Evolutionary conservation across 257 asterid species (phyloP).

Genomic region (Jasminum sambac): DNA sequence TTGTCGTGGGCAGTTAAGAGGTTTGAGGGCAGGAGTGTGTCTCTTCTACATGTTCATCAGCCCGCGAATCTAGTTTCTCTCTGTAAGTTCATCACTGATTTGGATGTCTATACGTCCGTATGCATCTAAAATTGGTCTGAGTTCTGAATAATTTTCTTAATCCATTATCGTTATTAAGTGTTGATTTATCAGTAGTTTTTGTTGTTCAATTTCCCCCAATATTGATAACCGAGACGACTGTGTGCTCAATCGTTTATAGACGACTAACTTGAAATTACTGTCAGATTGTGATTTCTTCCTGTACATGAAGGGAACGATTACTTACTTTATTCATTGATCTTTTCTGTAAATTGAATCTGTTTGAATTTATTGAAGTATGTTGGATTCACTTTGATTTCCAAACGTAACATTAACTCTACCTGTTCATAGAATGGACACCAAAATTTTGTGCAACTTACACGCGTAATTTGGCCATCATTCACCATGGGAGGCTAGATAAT

Average conservation of each 20-base stretch:
- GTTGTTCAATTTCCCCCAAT: neutral
- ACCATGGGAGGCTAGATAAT: conserved; percentile 13
- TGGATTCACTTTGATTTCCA: neutral
- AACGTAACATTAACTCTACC: neutral
- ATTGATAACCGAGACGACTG: neutral
- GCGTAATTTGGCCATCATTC: neutral
- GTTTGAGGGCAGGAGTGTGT: conserved; percentile 48
- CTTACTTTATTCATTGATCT: neutral
- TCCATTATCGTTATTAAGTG: conserved; percentile 4
- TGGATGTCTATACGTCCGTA: neutral
- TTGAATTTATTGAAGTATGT: conserved; percentile 4
- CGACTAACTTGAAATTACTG: neutral
- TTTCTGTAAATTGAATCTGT: conserved; percentile 4
- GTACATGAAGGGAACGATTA: neutral
- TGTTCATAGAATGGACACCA: too few relatives aligned
- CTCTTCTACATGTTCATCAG: conserved; percentile 82
- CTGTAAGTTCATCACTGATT: conserved; percentile 36
- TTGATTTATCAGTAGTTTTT: neutral
- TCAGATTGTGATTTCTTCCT: neutral
- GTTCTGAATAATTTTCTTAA: conserved; percentile 5
- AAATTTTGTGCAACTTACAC: neutral
- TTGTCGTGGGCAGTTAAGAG: conserved; percentile 59
- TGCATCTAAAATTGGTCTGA: conserved; percentile 10
- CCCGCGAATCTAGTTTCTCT: conserved; percentile 48
- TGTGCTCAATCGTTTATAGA: neutral